Evolutionary conservation across 1,139 yeast genomes (phyloP).

Genomic region (Geotrichum citri-aurantii): DNA sequence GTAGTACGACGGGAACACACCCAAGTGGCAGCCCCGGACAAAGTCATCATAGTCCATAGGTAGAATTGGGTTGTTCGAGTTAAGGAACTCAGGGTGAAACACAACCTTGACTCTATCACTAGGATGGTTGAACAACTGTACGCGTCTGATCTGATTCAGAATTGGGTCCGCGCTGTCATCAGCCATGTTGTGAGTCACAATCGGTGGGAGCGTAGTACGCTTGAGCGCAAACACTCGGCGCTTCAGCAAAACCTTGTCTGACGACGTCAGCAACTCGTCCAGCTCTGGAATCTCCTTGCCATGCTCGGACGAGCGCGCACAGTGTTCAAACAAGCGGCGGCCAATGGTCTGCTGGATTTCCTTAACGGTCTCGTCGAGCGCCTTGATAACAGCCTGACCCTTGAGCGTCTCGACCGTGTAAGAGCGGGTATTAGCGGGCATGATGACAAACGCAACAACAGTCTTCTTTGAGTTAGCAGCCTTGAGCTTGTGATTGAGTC

Average conservation of each 20-base stretch:
- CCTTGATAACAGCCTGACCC: constrained; percentile 94
- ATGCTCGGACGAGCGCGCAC: constrained; percentile 66
- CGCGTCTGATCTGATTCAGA: constrained; percentile 85
- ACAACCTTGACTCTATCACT: constrained; percentile 90
- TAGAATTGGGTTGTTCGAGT: constrained; percentile 89
- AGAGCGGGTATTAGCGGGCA: constrained; percentile 94
- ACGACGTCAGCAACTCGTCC: constrained; percentile 78
- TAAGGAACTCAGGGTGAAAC: constrained; percentile 95
- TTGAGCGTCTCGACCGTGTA: constrained; percentile 93
- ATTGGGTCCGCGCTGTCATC: constrained; percentile 91
- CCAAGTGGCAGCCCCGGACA: constrained; percentile 96
- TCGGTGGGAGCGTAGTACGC: constrained; percentile 84
- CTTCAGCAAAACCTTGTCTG: constrained; percentile 84
- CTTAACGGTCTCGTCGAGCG: constrained; percentile 80
- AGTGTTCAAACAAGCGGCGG: constrained; percentile 81
- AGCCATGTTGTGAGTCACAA: constrained; percentile 96
- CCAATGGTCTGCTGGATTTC: constrained; percentile 89
- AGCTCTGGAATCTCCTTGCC: constrained; percentile 58
- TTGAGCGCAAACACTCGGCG: constrained; percentile 91
- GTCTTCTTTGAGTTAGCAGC: constrained; percentile 80
- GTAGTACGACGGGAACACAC: constrained; percentile 96
- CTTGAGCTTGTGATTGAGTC: constrained; percentile 83
- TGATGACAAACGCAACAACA: constrained; percentile 94
- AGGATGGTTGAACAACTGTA: constrained; percentile 82
- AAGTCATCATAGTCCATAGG: constrained; percentile 95